A percentile compares a stretch with the other conserved stretches of the same genome.
phyloP scores from a whole-genome alignment of 1,139 yeast genomes.

The Magnusiomyces suaveolens region DNA sequence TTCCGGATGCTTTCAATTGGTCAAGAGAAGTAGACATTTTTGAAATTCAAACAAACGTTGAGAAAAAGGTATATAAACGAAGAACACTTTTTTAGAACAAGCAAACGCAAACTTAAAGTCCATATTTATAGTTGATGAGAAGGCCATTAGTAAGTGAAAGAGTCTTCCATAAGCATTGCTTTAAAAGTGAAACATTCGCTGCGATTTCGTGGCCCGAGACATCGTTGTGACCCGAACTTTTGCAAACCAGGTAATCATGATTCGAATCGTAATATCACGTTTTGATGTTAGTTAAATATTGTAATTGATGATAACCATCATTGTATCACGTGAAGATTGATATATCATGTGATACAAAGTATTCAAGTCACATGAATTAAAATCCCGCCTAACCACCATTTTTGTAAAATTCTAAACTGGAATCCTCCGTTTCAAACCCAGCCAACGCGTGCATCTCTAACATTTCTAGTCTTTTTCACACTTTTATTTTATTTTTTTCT shows the following conservation, averaged over 20 bases:
- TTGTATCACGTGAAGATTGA: no score
- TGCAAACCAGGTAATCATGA: background rate
- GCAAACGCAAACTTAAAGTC: no score
- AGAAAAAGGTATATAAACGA: no score
- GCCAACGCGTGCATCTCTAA: background rate
- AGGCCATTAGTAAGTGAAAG: no score
- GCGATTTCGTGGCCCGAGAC: no score
- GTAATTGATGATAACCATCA: no score
- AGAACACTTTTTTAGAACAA: no score
- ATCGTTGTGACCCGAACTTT: background rate
- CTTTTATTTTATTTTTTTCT: background rate
- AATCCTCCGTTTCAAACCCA: background rate
- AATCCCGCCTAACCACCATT: background rate
- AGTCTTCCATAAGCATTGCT: no score
- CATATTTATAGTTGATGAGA: background rate
- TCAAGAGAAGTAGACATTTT: conserved; percentile 60
- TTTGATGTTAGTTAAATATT: no score
- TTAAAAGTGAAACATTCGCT: no score
- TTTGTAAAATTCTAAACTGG: background rate
- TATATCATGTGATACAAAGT: no score
- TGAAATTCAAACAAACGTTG: background rate
- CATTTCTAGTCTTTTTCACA: background rate
- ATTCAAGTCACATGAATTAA: background rate
- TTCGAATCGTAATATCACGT: no score
- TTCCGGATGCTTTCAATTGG: conserved; percentile 90